Evolutionary conservation across 2,329 filamentous ascomycete species (phyloP), one percentile per base, ranked within the genome.

Genomic region (Claviceps purpurea): DNA sequence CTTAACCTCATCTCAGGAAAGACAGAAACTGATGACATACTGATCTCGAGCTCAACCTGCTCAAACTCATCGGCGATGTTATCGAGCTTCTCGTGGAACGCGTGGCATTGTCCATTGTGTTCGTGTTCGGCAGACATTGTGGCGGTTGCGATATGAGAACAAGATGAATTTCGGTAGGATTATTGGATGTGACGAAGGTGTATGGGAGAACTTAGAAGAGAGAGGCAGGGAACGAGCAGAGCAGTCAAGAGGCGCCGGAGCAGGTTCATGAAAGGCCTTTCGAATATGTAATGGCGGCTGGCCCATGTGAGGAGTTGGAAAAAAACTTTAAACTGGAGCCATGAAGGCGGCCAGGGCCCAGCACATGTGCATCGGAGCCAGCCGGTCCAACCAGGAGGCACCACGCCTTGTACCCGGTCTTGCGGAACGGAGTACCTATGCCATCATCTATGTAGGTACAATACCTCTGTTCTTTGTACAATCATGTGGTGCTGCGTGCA

Each of bases 21-120:
- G 24, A 20, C 6, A 24, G 8, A n/a, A 18, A 18, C 1, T n/a
- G 4, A 39, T 8, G 26, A 78, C 84, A 66, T 75, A 95, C 89
- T 77, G 62, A 93, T 84, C 66, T 95, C 84, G 39, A 84, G 76
- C 70, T 96, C 89, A 39, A 82, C 82, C 61, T 90, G 81, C 55
- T 90, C 83, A 62, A 95, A 95, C 57, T 94, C 85, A 59, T 82
- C 77, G 73, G 95, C 88, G 57, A 96, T 75, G 53, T 84, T 78
- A 54, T 81, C 78, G 57, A 97, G 81, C 66, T 91, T 80, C 68
- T 89, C 85, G 68, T 88, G 90, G 54, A 76, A 78, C 56, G 84
- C 70, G 54, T 68, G 59, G 54, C 68, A 59, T 54, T 70, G 71
- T 30, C 69, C 64, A 54, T 65, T 56, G 55, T 65, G 59, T 45